Evolutionary conservation across 2,329 filamentous ascomycete species (phyloP).

Genomic region (Penicillium sp.): DNA sequence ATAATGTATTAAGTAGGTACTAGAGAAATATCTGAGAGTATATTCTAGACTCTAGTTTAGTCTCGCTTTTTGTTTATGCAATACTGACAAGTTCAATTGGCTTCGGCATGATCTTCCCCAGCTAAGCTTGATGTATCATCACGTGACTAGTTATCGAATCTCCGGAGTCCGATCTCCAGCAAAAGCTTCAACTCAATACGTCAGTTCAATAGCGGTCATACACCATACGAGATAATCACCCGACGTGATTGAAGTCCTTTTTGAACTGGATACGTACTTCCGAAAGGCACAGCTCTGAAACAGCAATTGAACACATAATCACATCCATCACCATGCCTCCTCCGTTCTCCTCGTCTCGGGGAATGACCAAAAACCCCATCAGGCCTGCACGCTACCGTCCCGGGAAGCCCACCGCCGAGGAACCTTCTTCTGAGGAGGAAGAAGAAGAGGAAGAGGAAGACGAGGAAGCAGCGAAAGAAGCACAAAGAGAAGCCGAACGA

Average conservation of each 20-base stretch:
- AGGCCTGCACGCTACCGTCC: conserved; percentile 76
- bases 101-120: too few species aligned
- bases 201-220: background rate
- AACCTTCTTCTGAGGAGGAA: conserved; percentile 49
- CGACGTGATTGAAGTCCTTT: background rate
- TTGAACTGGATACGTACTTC: background rate
- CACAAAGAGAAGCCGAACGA: conserved; percentile 53
- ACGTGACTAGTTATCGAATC: conserved; percentile 6
- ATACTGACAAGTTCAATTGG: background rate
- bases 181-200: conserved; percentile 8
- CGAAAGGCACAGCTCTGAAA: background rate
- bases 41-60: too few species aligned
- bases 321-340: conserved; percentile 38
- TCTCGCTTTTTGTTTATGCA: background rate
- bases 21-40: too few species aligned
- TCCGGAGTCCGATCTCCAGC: conserved; percentile 2
- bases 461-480: conserved; percentile 60
- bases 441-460: conserved; percentile 54
- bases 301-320: too few species aligned
- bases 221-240: background rate
- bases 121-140: background rate
- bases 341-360: conserved; percentile 46
- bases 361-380: conserved; percentile 89
- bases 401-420: conserved; percentile 64
- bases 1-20: too few species aligned